These are phyloP conservation scores for Suhomyces sp. DNA, from an alignment of 805 yeast species.

Conservation along the genomic window DNA sequence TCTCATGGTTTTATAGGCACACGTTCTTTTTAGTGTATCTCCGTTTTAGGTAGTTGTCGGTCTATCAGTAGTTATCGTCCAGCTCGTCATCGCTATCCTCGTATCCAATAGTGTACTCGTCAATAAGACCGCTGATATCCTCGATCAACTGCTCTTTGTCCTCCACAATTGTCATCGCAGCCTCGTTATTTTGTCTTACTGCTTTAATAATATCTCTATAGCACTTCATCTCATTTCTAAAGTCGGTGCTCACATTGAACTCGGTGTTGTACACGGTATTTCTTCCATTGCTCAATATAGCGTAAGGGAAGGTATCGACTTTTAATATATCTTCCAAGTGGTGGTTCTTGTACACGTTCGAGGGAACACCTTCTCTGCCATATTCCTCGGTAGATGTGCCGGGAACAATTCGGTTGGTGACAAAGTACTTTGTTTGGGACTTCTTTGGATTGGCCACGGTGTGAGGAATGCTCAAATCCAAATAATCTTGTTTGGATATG, in stretches of 20 bases:
- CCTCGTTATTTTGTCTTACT: conserved; percentile 13
- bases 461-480: conserved; percentile 3
- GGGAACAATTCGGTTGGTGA: conserved; percentile 4
- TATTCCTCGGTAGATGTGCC: not conserved
- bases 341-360: conserved; percentile 7
- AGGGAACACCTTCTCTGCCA: not conserved
- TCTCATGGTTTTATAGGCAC: too few species aligned
- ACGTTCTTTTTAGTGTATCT: too few species aligned
- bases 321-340: conserved; percentile 11
- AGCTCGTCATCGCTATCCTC: conserved; percentile 39
- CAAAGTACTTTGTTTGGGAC: conserved; percentile 6
- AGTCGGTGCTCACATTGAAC: conserved; percentile 22
- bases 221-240: conserved; percentile 26
- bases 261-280: conserved; percentile 12
- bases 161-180: conserved; percentile 30
- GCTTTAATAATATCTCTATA: conserved; percentile 21
- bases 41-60: not conserved
- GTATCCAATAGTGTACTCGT: conserved; percentile 52
- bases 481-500: not conserved
- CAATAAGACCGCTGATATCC: conserved; percentile 40
- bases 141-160: conserved; percentile 56
- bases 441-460: not conserved
- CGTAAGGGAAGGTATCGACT: conserved; percentile 16
- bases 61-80: not conserved
- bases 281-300: conserved; percentile 3